Evolutionary conservation across 768 basidiomycete species (phyloP), one percentile per base, ranked within the genome.

Genomic region (Strobilomyces dryophilus): DNA sequence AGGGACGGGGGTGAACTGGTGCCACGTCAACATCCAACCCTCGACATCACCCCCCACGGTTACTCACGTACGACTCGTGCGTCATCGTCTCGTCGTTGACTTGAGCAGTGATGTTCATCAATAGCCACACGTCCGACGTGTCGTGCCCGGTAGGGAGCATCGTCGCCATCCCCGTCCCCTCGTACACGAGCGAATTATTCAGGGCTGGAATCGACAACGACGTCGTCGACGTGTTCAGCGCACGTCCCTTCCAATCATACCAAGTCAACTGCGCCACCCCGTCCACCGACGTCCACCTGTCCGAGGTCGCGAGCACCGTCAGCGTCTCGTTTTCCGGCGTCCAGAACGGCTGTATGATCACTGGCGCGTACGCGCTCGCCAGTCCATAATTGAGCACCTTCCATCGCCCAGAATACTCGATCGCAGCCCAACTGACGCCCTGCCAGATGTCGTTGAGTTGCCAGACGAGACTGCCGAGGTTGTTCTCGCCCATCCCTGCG

Each of bases 391-490:
- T 75, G 51, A 81, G 66, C 3, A 79, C 80, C 64, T 83, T 82
- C 82, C 81, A 82, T 20, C 82, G 66, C 8, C 82, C 80, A 6
- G 78, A 79, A 58, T 80, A 79, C 59, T 82, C 81, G 59, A 81
- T 74, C 46, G 72, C 70, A 2, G 79, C 73, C 80, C 80, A 82
- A 60, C 76, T 79, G 44, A 76, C 73, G 32, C 76, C 81, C 56
- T 82, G 80, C 81, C 80, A 82, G 50, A 82, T 80, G 61, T 82
- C 79, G 57, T 82, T 81, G 49, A 81, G 71, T 61, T 82, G 80
- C 80, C 79, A 82, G 8, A 83, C 77, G 27, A 82, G 66, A 12
- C 77, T 79, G 9, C 81, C 82, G 29, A 83, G 70, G 63, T 82
- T 82, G 58, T 82, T 78, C 66, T 82, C 80, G 52, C 76, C 76